Percentiles rank a stretch among this genome's conserved stretches.
These are phyloP conservation scores for Cadophora sp. DNA, from an alignment of 2,329 filamentous ascomycete genomes.

Conservation along the genomic window DNA sequence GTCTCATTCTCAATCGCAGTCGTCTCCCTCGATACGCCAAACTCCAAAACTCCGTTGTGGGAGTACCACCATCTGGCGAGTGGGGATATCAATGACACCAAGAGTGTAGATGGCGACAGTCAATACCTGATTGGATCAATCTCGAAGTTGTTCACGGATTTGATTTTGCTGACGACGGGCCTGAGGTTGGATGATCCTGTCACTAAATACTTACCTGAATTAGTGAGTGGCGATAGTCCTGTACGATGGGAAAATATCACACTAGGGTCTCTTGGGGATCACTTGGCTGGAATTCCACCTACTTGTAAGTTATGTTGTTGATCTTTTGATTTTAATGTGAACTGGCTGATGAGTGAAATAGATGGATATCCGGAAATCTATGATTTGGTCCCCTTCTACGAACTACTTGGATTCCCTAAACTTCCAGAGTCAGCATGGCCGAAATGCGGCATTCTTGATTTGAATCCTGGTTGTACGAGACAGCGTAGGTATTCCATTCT, in stretches of 20 bases:
- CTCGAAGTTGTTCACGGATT: neutral
- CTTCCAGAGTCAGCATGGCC: slow-evolving; percentile 5
- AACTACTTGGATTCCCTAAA: slow-evolving; percentile 14
- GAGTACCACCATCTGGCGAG: slow-evolving; percentile 17
- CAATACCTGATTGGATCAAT: slow-evolving; percentile 21
- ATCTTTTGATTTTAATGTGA: neutral
- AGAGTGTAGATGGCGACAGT: slow-evolving; percentile 8
- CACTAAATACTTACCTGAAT: neutral
- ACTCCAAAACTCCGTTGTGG: slow-evolving; percentile 7
- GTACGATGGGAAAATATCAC: neutral
- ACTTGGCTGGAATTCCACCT: slow-evolving; percentile 11
- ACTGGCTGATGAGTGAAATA: neutral
- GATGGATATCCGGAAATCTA: slow-evolving; percentile 20
- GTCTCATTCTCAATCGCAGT: slow-evolving; percentile 18
- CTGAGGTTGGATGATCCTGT: neutral
- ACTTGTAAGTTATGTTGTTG: slow-evolving; percentile 7
- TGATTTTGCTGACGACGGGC: neutral
- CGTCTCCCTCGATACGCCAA: neutral
- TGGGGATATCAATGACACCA: slow-evolving; percentile 10
- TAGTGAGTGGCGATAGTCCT: neutral
- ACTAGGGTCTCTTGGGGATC: neutral
- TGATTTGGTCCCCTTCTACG: slow-evolving; percentile 8
- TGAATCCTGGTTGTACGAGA: slow-evolving; percentile 19
- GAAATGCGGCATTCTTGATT: slow-evolving; percentile 12
- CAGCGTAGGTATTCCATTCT: slow-evolving; percentile 6